phyloP scores from a whole-genome alignment of 768 basidiomycete species.

The Lentinula lateritia region DNA sequence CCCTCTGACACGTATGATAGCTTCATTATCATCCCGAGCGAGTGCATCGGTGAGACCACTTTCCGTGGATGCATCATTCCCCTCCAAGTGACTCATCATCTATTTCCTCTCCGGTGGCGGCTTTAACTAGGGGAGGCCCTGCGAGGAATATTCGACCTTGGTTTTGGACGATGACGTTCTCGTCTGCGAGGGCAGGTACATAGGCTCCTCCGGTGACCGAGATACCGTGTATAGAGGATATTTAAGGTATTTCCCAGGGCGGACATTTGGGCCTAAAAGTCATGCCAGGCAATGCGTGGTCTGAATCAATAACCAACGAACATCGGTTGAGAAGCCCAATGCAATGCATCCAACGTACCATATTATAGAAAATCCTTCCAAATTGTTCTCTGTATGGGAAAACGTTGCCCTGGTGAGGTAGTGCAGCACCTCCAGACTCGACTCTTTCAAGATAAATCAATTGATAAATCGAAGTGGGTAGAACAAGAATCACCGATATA shows the following conservation, averaged over 20 bases:
- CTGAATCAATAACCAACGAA: neutral
- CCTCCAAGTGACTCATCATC: slow-evolving; percentile 92
- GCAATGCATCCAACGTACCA: slow-evolving; percentile 44
- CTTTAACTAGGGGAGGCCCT: slow-evolving; percentile 91
- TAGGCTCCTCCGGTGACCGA: slow-evolving; percentile 93
- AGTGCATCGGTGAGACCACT: slow-evolving; percentile 90
- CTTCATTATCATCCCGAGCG: slow-evolving; percentile 81
- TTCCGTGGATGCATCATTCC: slow-evolving; percentile 86
- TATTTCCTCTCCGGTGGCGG: slow-evolving; percentile 89
- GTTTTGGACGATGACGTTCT: slow-evolving; percentile 85
- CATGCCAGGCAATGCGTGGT: slow-evolving; percentile 3
- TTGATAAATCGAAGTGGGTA: neutral
- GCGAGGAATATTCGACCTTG: slow-evolving; percentile 94
- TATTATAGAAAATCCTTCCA: slow-evolving; percentile 95
- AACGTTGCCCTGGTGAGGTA: slow-evolving; percentile 90
- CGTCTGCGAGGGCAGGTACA: slow-evolving; percentile 95
- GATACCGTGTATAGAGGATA: slow-evolving; percentile 91
- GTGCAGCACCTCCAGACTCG: slow-evolving; percentile 89
- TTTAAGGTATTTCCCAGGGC: slow-evolving; percentile 87
- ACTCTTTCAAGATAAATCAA: slow-evolving; percentile 38
- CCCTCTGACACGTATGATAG: slow-evolving; percentile 70
- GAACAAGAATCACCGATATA: slow-evolving; percentile 66
- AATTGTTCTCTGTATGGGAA: slow-evolving; percentile 97
- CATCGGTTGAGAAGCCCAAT: neutral
- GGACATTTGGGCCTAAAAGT: slow-evolving; percentile 80